Percentiles rank a stretch among this genome's conserved stretches.
Conservation (phyloP, 164 flowering plant genomes). For the Santalum album region DNA sequence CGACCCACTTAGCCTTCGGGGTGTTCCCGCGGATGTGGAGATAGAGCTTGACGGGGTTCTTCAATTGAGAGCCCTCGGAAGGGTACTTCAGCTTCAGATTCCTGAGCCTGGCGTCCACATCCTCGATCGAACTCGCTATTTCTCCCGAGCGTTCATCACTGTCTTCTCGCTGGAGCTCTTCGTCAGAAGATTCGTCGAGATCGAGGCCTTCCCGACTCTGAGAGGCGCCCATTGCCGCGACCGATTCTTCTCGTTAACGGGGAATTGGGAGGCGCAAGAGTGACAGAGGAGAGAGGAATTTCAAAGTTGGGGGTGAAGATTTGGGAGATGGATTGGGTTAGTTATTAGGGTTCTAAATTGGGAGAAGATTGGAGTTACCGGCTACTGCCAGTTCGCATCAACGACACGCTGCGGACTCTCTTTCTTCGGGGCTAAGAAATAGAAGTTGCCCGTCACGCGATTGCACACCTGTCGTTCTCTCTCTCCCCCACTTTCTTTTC, state of each 20-base stretch:
- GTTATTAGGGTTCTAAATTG: background rate
- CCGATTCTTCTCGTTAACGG: background rate
- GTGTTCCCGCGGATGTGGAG: slow-evolving; percentile 58
- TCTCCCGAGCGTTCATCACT: background rate
- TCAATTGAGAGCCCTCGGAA: slow-evolving; percentile 8
- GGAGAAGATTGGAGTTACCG: background rate
- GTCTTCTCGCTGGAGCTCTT: background rate
- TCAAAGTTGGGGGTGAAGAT: background rate
- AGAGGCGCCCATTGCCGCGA: background rate
- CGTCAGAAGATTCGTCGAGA: background rate
- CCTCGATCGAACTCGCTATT: background rate
- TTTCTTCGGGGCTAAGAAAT: background rate
- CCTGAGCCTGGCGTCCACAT: slow-evolving; percentile 1
- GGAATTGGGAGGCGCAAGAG: background rate
- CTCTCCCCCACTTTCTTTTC: too few species aligned
- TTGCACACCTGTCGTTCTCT: too few species aligned
- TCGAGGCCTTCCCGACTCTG: background rate
- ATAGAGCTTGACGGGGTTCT: slow-evolving; percentile 26
- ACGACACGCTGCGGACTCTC: background rate
- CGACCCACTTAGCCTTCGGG: slow-evolving; percentile 52
- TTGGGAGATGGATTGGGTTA: background rate
- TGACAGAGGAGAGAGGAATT: background rate
- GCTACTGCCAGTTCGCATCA: background rate
- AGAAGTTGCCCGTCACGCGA: too few species aligned
- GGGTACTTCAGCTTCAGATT: slow-evolving; percentile 1